Evolutionary conservation across 2,329 filamentous ascomycete genomes (phyloP), one percentile per base, ranked within the genome.

Genomic region (Dactylellina haptotyla): DNA sequence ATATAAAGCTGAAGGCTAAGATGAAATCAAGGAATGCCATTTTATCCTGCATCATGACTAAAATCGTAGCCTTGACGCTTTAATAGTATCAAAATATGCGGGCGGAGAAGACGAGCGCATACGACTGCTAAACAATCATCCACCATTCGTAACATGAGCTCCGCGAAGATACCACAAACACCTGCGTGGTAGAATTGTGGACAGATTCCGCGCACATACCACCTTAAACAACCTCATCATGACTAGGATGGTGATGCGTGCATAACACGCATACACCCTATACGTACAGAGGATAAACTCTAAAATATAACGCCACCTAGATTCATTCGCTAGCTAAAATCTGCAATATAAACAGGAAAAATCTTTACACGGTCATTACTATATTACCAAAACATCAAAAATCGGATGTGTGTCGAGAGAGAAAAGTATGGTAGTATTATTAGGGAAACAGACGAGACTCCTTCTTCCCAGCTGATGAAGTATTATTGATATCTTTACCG

Each of bases 241-340:
- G 39, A 12, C 46, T 26, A 50, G 12, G 4, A n/a, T 50, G 4
- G 1, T 50, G 20, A n/a, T 50, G 20, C 23, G 2, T 50, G 25
- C 46, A 20, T 3, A 10, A 12, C n/a, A n/a, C n/a, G 20, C 6
- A 26, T 28, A 4, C 3, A 26, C 1, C 20, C 4, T 12, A 26
- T 12, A 30, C 8, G 43, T 6, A 46, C 20, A 8, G 5, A 48
- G 20, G n/a, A 43, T n/a, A 4, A 23, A 30, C 9, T n/a, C 16
- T 37, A 18, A 53, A 37, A 34, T 53, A 34, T 53, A 53, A 53
- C 48, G 48, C 48, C 48, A n/a, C 28, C 28, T 53, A 16, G 14
- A 37, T 53, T 20, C 8, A 34, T 32, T 23, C 48, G 28, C 16
- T 53, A 53, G 23, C 43, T 48, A 48, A n/a, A n/a, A n/a, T n/a